Percentiles rank a stretch among this genome's conserved stretches.
Conservation (phyloP, 164 flowering plant genomes). For the Dillenia suffruticosa region DNA sequence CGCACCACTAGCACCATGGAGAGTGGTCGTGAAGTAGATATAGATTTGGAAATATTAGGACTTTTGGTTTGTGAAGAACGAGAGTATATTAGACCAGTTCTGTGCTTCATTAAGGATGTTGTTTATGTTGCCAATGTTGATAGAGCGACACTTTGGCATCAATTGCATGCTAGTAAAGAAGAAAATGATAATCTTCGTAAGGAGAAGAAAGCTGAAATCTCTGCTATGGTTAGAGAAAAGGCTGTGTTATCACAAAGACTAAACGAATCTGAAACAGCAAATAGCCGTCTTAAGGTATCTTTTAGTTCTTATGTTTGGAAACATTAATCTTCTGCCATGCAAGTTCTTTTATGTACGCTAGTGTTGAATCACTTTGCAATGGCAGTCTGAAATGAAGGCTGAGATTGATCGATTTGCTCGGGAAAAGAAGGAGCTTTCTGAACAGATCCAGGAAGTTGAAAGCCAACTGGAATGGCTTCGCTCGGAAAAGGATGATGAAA, state of each 20-base stretch:
- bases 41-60: conserved; percentile 78
- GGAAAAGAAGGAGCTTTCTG: conserved; percentile 79
- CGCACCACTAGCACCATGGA: conserved; percentile 64
- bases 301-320: conserved; percentile 7
- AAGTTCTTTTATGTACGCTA: not conserved
- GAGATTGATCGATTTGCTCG: conserved; percentile 83
- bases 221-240: conserved; percentile 62
- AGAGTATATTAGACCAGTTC: conserved; percentile 66
- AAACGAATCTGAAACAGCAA: conserved; percentile 75
- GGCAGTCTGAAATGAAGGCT: conserved; percentile 84
- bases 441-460: conserved; percentile 78
- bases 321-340: not conserved
- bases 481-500: conserved; percentile 83
- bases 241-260: conserved; percentile 60
- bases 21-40: conserved; percentile 58
- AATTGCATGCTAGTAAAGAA: conserved; percentile 84
- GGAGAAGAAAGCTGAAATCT: conserved; percentile 61
- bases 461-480: conserved; percentile 94
- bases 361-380: conserved; percentile 4
- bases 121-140: conserved; percentile 94
- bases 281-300: conserved; percentile 79
- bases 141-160: conserved; percentile 97
- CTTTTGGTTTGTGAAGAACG: conserved; percentile 55
- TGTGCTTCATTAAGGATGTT: conserved; percentile 91
- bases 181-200: conserved; percentile 72